These are phyloP conservation scores for Extremus antarcticus DNA, from an alignment of 495 filamentous ascomycete genomes.

Conservation along the genomic window DNA sequence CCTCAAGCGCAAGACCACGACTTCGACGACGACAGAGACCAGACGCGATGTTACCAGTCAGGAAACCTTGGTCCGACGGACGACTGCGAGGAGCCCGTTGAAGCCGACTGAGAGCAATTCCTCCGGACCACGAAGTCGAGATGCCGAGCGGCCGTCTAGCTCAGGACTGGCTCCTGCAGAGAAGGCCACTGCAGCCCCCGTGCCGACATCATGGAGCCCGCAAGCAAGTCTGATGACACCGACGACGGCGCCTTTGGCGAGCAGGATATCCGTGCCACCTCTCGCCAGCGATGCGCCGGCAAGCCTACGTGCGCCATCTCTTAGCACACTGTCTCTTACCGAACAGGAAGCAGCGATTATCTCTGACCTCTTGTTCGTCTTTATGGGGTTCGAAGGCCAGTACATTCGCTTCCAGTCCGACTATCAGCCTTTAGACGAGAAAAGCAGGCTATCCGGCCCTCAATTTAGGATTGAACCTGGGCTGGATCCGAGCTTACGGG, in stretches of 20 bases:
- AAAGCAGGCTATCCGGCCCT: conserved; percentile 74
- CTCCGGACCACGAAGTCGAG: conserved; percentile 5
- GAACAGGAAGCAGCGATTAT: conserved; percentile 76
- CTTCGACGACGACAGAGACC: conserved; percentile 8
- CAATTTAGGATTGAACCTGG: conserved; percentile 68
- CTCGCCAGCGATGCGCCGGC: conserved; percentile 61
- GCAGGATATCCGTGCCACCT: conserved; percentile 75
- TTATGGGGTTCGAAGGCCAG: conserved; percentile 98
- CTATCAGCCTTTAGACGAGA: conserved; percentile 75
- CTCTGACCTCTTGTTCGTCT: conserved; percentile 84
- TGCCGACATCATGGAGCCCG: conserved; percentile 57
- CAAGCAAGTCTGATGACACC: conserved; percentile 71
- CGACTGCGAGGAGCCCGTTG: conserved; percentile 6
- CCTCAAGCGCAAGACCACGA: conserved; percentile 3
- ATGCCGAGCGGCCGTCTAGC: background rate
- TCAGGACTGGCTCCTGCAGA: conserved; percentile 12
- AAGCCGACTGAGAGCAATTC: conserved; percentile 5
- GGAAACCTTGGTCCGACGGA: conserved; percentile 9
- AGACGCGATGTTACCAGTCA: conserved; percentile 6
- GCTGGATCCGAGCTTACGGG: conserved; percentile 80
- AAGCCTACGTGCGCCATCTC: conserved; percentile 56
- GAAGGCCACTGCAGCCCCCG: background rate
- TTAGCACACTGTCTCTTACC: conserved; percentile 63
- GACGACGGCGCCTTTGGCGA: conserved; percentile 69
- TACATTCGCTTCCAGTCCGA: conserved; percentile 77